Conservation (phyloP, 2,329 filamentous ascomycete genomes). For the Ploettnerulaceae sp. region DNA sequence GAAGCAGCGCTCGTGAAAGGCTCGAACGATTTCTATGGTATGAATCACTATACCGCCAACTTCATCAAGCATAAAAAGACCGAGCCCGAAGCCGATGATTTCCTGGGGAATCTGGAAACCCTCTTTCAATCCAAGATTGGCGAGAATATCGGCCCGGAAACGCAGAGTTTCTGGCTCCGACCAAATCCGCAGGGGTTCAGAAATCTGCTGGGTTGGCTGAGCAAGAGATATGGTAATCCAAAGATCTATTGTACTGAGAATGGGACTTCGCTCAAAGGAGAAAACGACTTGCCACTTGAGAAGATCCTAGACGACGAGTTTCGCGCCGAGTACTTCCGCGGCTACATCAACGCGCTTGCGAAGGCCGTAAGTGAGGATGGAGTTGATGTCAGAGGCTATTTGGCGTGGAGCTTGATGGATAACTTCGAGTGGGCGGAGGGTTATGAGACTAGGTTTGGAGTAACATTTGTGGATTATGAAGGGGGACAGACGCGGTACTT, state of each 20-base stretch:
- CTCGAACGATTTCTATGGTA: conserved; percentile 91
- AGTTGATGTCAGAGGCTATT: conserved; percentile 9
- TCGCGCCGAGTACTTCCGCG: conserved; percentile 71
- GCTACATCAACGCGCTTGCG: conserved; percentile 73
- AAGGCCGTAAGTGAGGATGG: conserved; percentile 61
- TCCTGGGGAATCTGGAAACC: conserved; percentile 69
- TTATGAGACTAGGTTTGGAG: conserved; percentile 80
- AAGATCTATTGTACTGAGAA: conserved; percentile 88
- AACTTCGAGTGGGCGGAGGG: conserved; percentile 61
- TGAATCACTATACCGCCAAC: conserved; percentile 91
- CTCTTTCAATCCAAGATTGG: conserved; percentile 67
- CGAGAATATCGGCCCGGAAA: conserved; percentile 73
- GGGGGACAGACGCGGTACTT: conserved; percentile 73
- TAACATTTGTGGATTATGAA: conserved; percentile 77
- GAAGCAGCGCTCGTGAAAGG: conserved; percentile 71
- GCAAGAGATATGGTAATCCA: conserved; percentile 68
- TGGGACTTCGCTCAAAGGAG: conserved; percentile 76
- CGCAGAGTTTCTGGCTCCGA: conserved; percentile 75
- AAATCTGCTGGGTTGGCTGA: conserved; percentile 71
- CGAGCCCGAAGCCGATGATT: conserved; percentile 59
- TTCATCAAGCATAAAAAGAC: conserved; percentile 71
- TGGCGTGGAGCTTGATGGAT: conserved; percentile 76
- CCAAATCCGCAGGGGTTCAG: conserved; percentile 73
- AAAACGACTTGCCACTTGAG: conserved; percentile 68
- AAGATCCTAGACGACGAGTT: conserved; percentile 77